Evolutionary conservation across 192 early-diverging fungal species (phyloP), one percentile per base, ranked within the genome.

Genomic region (Oehlia diaphana): DNA sequence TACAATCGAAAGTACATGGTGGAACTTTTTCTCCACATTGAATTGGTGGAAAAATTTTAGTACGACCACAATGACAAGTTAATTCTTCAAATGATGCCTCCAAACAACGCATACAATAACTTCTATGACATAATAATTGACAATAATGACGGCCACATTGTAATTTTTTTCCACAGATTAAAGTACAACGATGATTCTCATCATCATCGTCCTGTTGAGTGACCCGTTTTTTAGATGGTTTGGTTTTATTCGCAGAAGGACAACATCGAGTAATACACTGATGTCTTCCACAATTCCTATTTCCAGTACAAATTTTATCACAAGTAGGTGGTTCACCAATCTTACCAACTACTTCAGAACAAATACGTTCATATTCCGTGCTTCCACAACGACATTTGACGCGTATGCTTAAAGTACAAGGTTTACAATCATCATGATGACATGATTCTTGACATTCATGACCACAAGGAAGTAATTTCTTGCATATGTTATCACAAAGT

Each of bases 81-180:
- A 96, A 84, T 79, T 97, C 95, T 33, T 93, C 94, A 83, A 95
- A 94, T 21, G 89, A 88, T 2, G 95, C 93, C 68, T 90, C 87
- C 84, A 89, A 72, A 79, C 97, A 97, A 2, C 92, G 92, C 63
- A 82, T 85, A 70, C 97, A 97, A 6, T 86, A 82, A 5, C 92
- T 92, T 37, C 89, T 88, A 82, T 99, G 96, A 79, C 97, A 99
- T 3, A 81, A 83, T 66, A 89, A 84, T 47, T 88, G 83, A 80
- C 96, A 99, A 21, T 53, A 77, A 83, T 99, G 97, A 35, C 82
- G 82, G 23, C 95, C 95, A 87, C 97, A 99, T 44, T 89, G 83
- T 31, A 98, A 88, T 70, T 86, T 83, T 68, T 91, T 90, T 35
- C 90, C 92, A 81, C 97, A 98, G 0, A 86, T 76, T 28, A 93